Evolutionary conservation across 805 yeast genomes (phyloP), one percentile per base, ranked within the genome.

Genomic region (Candida germanica): DNA sequence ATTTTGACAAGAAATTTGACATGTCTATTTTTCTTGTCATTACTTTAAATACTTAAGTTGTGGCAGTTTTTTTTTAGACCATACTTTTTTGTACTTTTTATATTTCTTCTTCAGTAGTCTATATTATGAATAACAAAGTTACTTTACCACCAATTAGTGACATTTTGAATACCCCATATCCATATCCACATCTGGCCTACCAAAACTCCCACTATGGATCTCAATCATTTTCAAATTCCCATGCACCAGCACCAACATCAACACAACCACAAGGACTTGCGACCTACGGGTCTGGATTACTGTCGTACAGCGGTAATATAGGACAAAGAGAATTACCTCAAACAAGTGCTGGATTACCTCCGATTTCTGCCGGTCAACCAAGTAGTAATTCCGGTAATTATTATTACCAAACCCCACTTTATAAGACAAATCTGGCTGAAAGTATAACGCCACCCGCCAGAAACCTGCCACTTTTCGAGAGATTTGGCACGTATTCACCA

Each of bases 141-240:
- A 56, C 62, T 17, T 59, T 66, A 47, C 73, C 71, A 8, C 69
- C 71, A 3, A 66, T 66, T 23, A 60, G 66, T n/a, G 69, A 66
- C 49, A 61, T 66, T 17, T 53, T 66, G 28, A 45, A 44, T 23
- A 29, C 16, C 22, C 11, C 23, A 20, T 20, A 20, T 20, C 23
- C 23, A 10, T 6, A 7, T 20, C 23, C 23, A 13, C 23, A 7
- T 29, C 25, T 16, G 35, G 21, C n/a, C 16, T 20, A 23, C 9
- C 34, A 3, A 16, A 13, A 6, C 6, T 7, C 10, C 23, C 23
- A 20, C 10, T n/a, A n/a, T n/a, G n/a, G n/a, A n/a, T n/a, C n/a
- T n/a, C n/a, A n/a, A n/a, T n/a, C n/a, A n/a, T n/a, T n/a, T n/a
- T 20, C 23, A 20, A 6, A 20, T 10, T 20, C 6, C 23, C 23